Conservation (phyloP, 2,329 filamentous ascomycete genomes). For the Ophiobolus disseminans region DNA sequence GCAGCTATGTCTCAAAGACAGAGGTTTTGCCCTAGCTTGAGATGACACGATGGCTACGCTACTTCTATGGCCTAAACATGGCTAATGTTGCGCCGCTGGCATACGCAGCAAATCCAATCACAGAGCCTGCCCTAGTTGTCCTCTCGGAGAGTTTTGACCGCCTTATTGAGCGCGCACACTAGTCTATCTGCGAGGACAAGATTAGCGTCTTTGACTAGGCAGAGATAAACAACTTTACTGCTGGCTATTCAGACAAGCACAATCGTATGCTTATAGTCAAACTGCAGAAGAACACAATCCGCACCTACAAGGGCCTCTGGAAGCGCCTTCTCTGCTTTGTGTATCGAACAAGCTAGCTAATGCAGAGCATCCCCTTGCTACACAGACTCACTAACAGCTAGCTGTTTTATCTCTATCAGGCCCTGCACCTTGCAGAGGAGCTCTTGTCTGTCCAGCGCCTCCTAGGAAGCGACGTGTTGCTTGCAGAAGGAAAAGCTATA, state of each 20-base stretch:
- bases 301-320: conserved; percentile 19
- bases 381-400: conserved; percentile 12
- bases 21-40: too few relatives aligned
- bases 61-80: too few relatives aligned
- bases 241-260: too few relatives aligned
- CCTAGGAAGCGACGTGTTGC: conserved; percentile 1
- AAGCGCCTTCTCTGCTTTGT: conserved; percentile 22
- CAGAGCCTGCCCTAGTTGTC: neutral
- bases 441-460: neutral
- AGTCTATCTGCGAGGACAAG: too few relatives aligned
- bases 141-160: conserved; percentile 2
- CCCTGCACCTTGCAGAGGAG: conserved; percentile 4
- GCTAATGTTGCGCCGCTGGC: too few relatives aligned
- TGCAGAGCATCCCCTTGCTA: too few relatives aligned
- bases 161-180: neutral
- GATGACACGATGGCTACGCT: too few relatives aligned
- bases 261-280: conserved; percentile 15
- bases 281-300: conserved; percentile 15
- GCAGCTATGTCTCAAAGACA: too few relatives aligned
- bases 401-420: conserved; percentile 5
- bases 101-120: too few relatives aligned
- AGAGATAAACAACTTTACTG: too few relatives aligned
- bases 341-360: conserved; percentile 12
- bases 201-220: too few relatives aligned
- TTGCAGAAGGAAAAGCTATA: too few relatives aligned